phyloP scores from a whole-genome alignment of 495 filamentous ascomycete species.

The Daldinia grandis region DNA sequence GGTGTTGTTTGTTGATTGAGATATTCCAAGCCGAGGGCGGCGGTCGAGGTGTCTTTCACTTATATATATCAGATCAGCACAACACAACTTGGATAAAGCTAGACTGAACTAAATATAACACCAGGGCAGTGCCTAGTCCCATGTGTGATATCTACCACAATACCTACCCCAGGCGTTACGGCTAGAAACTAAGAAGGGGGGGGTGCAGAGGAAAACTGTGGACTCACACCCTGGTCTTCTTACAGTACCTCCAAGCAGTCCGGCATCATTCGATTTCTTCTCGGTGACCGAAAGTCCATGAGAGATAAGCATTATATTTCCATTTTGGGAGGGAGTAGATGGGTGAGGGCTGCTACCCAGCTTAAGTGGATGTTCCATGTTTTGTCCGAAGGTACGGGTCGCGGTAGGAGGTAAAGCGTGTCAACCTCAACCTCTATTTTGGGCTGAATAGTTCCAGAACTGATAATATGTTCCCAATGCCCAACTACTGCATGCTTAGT shows the following conservation, averaged over 20 bases:
- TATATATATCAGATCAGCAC: constrained; percentile 45
- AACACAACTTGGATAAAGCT: constrained; percentile 23
- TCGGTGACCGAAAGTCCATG: constrained; percentile 57
- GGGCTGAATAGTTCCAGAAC: constrained; percentile 16
- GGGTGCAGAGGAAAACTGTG: constrained; percentile 28
- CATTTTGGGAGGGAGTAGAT: constrained; percentile 46
- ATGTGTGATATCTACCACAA: constrained; percentile 37
- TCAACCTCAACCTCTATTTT: constrained; percentile 29
- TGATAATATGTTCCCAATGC: constrained; percentile 7
- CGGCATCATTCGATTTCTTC: constrained; percentile 39
- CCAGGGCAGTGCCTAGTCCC: constrained; percentile 28
- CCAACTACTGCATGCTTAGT: constrained; percentile 8
- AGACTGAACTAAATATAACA: constrained; percentile 45
- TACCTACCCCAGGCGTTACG: constrained; percentile 32
- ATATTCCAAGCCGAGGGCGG: constrained; percentile 21
- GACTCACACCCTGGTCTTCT: constrained; percentile 37
- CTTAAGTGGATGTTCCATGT: constrained; percentile 40
- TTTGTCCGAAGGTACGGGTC: constrained; percentile 33
- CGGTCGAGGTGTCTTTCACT: constrained; percentile 39
- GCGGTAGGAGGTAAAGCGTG: constrained; percentile 16
- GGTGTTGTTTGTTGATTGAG: constrained; percentile 25
- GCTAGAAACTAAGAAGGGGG: constrained; percentile 12
- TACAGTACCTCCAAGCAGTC: constrained; percentile 35
- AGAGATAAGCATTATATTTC: constrained; percentile 51
- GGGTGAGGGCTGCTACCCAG: constrained; percentile 47